phyloP scores from a whole-genome alignment of 768 basidiomycete genomes.

The Psilocybe subaeruginosa region DNA sequence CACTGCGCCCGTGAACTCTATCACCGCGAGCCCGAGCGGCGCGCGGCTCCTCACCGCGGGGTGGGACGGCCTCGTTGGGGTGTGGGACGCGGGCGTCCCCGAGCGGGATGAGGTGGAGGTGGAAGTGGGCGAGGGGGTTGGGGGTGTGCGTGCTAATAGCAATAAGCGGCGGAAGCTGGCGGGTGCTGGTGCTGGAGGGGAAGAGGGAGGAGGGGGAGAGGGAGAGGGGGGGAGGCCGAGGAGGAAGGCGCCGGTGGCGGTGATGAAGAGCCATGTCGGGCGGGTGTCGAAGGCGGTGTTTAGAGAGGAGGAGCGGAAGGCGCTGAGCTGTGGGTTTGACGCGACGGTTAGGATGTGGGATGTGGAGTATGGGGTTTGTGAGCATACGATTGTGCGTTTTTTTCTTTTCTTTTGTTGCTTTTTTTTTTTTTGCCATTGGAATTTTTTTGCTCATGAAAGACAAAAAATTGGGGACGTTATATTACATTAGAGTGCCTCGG shows the following conservation, averaged over 20 bases:
- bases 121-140: slow-evolving; percentile 48
- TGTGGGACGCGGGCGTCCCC: slow-evolving; percentile 58
- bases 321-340: slow-evolving; percentile 85
- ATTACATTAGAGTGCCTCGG: slow-evolving; percentile 45
- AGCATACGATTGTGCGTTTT: slow-evolving; percentile 61
- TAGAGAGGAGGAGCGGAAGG: slow-evolving; percentile 33
- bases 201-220: slow-evolving; percentile 30
- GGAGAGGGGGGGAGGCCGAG: slow-evolving; percentile 30
- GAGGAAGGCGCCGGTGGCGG: slow-evolving; percentile 69
- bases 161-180: slow-evolving; percentile 68
- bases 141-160: slow-evolving; percentile 31
- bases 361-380: slow-evolving; percentile 73
- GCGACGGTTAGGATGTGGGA: slow-evolving; percentile 93
- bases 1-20: slow-evolving; percentile 75
- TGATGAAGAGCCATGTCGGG: slow-evolving; percentile 84
- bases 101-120: slow-evolving; percentile 52
- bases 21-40: slow-evolving; percentile 58
- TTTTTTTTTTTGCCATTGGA: no score
- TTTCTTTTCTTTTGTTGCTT: neutral
- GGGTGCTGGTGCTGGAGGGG: slow-evolving; percentile 56
- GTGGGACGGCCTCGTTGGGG: slow-evolving; percentile 85
- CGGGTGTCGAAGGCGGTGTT: slow-evolving; percentile 77
- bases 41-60: slow-evolving; percentile 80
- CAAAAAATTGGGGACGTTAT: no score
- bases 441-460: no score